Evolutionary conservation across 2,329 filamentous ascomycete species (phyloP).

Genomic region (Talaromyces atroroseus): DNA sequence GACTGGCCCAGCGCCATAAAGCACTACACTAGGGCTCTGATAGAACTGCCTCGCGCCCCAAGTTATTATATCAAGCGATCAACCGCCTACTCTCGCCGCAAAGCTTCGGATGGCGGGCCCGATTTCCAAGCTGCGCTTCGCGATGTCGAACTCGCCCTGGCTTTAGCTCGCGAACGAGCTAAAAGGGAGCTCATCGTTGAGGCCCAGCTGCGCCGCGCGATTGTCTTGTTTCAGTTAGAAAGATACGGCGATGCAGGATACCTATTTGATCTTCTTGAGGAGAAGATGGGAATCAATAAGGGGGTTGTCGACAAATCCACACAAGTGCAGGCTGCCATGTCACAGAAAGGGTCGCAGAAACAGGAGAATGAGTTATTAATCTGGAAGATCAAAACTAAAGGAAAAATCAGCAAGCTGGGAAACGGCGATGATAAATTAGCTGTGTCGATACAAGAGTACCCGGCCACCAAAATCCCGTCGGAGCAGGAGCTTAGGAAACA

Average conservation of each 20-base stretch:
- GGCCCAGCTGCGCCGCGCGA: slow-evolving; percentile 74
- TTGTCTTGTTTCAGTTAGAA: slow-evolving; percentile 65
- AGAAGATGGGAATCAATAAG: slow-evolving; percentile 41
- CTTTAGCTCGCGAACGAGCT: slow-evolving; percentile 59
- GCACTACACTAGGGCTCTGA: slow-evolving; percentile 62
- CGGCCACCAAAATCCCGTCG: slow-evolving; percentile 42
- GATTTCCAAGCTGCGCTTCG: slow-evolving; percentile 51
- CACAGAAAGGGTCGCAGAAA: slow-evolving; percentile 17
- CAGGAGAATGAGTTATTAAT: slow-evolving; percentile 43
- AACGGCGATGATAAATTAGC: slow-evolving; percentile 45
- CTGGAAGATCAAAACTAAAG: slow-evolving; percentile 54
- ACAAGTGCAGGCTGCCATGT: slow-evolving; percentile 22
- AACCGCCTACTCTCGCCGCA: slow-evolving; percentile 65
- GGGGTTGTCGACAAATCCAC: slow-evolving; percentile 28
- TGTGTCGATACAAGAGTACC: slow-evolving; percentile 50
- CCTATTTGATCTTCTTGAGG: slow-evolving; percentile 56
- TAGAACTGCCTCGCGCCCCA: slow-evolving; percentile 59
- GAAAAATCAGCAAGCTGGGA: slow-evolving; percentile 46
- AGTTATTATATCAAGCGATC: slow-evolving; percentile 78
- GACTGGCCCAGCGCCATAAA: slow-evolving; percentile 64
- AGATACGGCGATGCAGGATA: slow-evolving; percentile 70
- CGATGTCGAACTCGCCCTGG: slow-evolving; percentile 64
- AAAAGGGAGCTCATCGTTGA: slow-evolving; percentile 70
- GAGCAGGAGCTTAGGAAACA: slow-evolving; percentile 34
- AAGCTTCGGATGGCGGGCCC: slow-evolving; percentile 43